Evolutionary conservation across 176 grass and related monocot species (phyloP).

Genomic region (Avena sativa): DNA sequence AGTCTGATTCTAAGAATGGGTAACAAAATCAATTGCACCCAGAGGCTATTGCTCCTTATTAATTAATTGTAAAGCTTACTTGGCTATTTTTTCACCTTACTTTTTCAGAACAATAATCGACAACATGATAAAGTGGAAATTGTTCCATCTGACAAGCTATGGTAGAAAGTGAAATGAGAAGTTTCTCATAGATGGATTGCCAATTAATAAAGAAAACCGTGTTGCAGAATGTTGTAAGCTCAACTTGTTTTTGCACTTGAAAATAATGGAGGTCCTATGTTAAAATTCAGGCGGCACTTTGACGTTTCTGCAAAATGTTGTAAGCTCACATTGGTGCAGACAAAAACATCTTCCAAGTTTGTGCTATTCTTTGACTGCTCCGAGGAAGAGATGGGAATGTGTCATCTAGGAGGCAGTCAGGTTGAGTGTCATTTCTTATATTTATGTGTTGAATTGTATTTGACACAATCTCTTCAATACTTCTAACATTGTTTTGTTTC

Average conservation of each 20-base stretch:
- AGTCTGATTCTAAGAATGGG: conserved; percentile 65
- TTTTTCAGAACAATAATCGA: conserved; percentile 62
- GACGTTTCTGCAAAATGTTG: conserved; percentile 17
- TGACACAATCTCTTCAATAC: no score
- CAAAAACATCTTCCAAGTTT: no score
- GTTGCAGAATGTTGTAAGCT: conserved; percentile 56
- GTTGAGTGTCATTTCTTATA: no score
- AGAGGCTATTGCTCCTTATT: neutral
- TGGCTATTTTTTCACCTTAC: neutral
- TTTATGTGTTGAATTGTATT: no score
- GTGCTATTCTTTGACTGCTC: no score
- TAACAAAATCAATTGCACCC: conserved; percentile 7
- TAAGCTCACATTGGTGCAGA: no score
- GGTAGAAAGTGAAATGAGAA: conserved; percentile 56
- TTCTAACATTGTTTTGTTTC: no score
- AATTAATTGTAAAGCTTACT: neutral
- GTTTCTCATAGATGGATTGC: conserved; percentile 67
- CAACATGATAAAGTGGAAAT: conserved; percentile 70
- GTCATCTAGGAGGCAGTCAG: no score
- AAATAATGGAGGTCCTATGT: neutral
- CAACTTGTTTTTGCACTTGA: neutral
- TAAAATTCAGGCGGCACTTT: neutral
- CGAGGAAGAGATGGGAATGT: no score
- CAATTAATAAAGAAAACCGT: conserved; percentile 68
- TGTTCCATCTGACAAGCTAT: conserved; percentile 66